These are phyloP conservation scores for Paramecium biaurelia DNA, from an alignment of 73 alveolate species.

Conservation along the genomic window DNA sequence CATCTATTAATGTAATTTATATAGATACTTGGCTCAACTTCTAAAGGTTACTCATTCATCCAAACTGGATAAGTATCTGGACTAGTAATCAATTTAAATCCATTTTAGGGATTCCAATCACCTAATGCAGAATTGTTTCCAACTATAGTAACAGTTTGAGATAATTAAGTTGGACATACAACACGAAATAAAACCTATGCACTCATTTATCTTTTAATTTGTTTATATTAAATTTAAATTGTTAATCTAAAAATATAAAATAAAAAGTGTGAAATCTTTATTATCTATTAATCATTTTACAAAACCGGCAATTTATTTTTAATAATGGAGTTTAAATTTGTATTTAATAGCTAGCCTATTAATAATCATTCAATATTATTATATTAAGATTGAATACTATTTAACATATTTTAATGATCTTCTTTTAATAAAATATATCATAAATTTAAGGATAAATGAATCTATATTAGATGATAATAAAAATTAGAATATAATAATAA, in stretches of 20 bases:
- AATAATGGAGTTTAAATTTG: too few species aligned
- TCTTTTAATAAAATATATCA: too few species aligned
- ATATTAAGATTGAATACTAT: too few species aligned
- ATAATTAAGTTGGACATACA: constrained; percentile 24
- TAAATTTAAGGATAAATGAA: too few species aligned
- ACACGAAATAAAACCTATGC: constrained; percentile 15
- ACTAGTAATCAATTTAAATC: constrained; percentile 27
- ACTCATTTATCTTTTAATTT: neutral
- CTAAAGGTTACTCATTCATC: constrained; percentile 28
- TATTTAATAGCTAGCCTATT: neutral
- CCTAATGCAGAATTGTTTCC: constrained; percentile 56
- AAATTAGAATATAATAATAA: neutral
- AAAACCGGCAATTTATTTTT: neutral
- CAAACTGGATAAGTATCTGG: constrained; percentile 50
- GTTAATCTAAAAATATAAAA: neutral
- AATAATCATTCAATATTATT: neutral
- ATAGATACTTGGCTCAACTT: constrained; percentile 4
- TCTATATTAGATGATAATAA: too few species aligned
- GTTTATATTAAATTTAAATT: neutral
- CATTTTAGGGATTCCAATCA: constrained; percentile 55
- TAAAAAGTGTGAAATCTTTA: neutral
- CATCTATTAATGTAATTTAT: neutral
- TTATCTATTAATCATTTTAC: neutral
- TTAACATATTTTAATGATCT: neutral
- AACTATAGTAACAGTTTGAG: constrained; percentile 2